A percentile compares a stretch with the other conserved stretches of the same genome.
phyloP scores from a whole-genome alignment of 257 asterid genomes.

The Solanum chiquidenum region DNA sequence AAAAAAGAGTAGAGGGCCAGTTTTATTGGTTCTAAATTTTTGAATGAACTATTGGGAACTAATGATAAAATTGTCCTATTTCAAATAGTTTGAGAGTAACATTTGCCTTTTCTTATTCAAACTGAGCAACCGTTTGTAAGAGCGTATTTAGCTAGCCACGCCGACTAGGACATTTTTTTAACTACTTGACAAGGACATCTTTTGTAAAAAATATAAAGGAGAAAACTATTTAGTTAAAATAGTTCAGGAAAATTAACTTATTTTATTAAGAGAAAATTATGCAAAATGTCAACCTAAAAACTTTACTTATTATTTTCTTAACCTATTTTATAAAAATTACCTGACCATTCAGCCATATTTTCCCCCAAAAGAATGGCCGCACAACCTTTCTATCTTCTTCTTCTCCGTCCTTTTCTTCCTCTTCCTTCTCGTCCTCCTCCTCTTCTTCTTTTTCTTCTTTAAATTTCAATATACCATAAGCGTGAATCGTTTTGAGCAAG shows the following conservation, averaged over 20 bases:
- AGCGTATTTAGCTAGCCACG: not conserved
- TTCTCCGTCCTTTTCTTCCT: no score
- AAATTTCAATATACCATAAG: no score
- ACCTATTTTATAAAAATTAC: no score
- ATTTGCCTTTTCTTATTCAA: not conserved
- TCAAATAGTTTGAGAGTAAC: no score
- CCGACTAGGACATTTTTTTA: not conserved
- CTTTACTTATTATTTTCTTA: not conserved
- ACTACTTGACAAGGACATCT: not conserved
- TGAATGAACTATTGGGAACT: not conserved
- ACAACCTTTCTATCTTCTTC: no score
- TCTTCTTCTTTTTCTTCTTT: no score
- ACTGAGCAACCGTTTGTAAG: not conserved
- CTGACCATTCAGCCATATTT: no score
- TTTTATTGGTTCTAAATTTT: not conserved
- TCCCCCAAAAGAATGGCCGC: no score
- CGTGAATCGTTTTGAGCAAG: no score
- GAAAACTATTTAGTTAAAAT: not conserved
- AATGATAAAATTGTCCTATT: not conserved
- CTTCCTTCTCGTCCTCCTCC: no score
- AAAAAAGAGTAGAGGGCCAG: not conserved
- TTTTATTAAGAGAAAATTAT: not conserved
- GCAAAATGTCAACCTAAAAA: not conserved
- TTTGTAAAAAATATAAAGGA: not conserved
- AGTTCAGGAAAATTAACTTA: not conserved